These are phyloP conservation scores for Hanseniaspora uvarum DNA, from an alignment of 1,139 yeast genomes.

Conservation along the genomic window DNA sequence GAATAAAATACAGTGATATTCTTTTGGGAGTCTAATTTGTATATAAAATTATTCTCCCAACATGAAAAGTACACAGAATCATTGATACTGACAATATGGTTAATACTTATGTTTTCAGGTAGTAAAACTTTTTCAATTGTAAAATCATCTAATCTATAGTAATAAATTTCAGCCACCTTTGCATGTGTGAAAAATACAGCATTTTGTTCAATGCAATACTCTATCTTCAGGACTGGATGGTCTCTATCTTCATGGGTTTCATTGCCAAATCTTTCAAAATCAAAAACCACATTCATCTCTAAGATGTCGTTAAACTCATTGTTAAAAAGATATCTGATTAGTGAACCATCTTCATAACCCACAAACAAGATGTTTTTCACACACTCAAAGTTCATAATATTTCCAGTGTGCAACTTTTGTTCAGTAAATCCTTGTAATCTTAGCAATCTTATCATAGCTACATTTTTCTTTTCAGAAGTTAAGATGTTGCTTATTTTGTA, in stretches of 20 bases:
- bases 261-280: background rate
- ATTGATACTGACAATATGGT: background rate
- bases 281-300: background rate
- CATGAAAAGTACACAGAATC: background rate
- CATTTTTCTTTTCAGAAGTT: background rate
- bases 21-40: background rate
- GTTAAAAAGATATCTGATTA: background rate
- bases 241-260: constrained; percentile 10
- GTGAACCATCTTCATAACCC: constrained; percentile 12
- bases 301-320: background rate
- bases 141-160: background rate
- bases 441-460: background rate
- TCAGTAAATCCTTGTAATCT: background rate
- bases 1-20: background rate
- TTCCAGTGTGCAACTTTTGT: background rate
- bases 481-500: background rate
- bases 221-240: constrained; percentile 4
- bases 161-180: background rate
- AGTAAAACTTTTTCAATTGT: background rate
- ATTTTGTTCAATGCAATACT: background rate
- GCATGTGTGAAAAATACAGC: constrained; percentile 2
- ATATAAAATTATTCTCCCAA: constrained; percentile 8
- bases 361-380: background rate
- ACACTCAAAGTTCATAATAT: constrained; percentile 10
- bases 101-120: background rate